Conservation (phyloP, 257 asterid species). For the Cruciata laevipes region DNA sequence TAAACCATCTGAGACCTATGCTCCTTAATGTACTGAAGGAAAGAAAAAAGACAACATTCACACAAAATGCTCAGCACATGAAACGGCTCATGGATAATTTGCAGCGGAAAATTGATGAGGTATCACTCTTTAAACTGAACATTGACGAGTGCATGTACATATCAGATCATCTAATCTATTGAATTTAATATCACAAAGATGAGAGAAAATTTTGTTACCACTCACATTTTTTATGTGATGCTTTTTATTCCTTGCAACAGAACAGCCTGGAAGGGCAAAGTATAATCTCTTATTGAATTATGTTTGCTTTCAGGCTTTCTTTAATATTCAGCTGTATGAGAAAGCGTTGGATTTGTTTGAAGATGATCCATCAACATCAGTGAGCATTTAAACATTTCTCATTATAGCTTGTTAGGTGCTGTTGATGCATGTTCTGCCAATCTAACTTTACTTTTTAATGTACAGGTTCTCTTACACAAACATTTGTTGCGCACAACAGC, state of each 20-base stretch:
- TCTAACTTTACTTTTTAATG: constrained; percentile 5
- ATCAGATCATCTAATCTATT: background rate
- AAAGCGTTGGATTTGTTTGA: constrained; percentile 92
- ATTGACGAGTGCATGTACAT: background rate
- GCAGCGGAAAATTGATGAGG: constrained; percentile 94
- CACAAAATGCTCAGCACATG: constrained; percentile 82
- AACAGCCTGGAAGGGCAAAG: background rate
- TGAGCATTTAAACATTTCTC: constrained; percentile 33
- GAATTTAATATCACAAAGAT: background rate
- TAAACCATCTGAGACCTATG: constrained; percentile 75
- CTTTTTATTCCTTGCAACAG: background rate
- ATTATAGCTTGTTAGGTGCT: constrained; percentile 16
- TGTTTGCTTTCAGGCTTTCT: constrained; percentile 49
- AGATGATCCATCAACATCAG: constrained; percentile 78
- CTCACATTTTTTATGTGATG: background rate
- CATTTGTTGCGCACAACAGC: constrained; percentile 85
- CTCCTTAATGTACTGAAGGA: constrained; percentile 79
- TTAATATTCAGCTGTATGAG: constrained; percentile 83
- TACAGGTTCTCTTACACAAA: constrained; percentile 73
- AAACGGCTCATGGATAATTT: constrained; percentile 67
- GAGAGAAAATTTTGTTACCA: background rate
- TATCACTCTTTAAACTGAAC: constrained; percentile 8
- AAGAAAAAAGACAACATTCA: constrained; percentile 72
- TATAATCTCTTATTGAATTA: constrained; percentile 4
- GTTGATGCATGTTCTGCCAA: constrained; percentile 7